A percentile compares a stretch with the other conserved stretches of the same genome.
phyloP scores from a whole-genome alignment of 2,329 filamentous ascomycete genomes.

The Venturiaceae sp. region DNA sequence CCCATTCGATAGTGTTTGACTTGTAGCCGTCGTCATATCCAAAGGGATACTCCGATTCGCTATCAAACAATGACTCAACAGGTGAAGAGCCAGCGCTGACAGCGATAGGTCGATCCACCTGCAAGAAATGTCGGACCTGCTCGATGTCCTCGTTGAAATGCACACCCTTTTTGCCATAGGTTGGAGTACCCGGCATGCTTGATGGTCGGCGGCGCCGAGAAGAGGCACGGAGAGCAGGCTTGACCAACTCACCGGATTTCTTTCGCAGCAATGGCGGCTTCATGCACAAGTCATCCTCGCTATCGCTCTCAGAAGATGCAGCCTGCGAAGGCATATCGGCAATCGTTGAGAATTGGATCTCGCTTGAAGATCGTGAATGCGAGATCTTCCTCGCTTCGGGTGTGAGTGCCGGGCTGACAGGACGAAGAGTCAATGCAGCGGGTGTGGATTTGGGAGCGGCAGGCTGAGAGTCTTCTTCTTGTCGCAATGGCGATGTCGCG shows the following conservation, averaged over 20 bases:
- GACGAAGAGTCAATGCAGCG: constrained; percentile 11
- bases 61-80: constrained; percentile 69
- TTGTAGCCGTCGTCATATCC: constrained; percentile 39
- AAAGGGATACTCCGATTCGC: constrained; percentile 86
- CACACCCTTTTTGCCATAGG: constrained; percentile 89
- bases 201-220: constrained; percentile 71
- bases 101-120: constrained; percentile 88
- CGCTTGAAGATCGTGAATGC: constrained; percentile 51
- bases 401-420: constrained; percentile 32
- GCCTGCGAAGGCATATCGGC: constrained; percentile 33
- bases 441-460: not conserved
- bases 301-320: constrained; percentile 38
- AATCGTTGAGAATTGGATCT: constrained; percentile 40
- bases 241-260: constrained; percentile 94
- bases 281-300: constrained; percentile 45
- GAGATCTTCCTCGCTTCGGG: constrained; percentile 50
- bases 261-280: constrained; percentile 95
- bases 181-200: constrained; percentile 95
- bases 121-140: constrained; percentile 90
- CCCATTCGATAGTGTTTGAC: constrained; percentile 61
- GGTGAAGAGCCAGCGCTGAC: constrained; percentile 93
- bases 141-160: constrained; percentile 96
- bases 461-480: not conserved
- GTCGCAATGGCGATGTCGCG: not conserved
- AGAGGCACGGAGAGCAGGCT: constrained; percentile 75